Percentiles rank a stretch among this genome's conserved stretches.
These are phyloP conservation scores for Solanum etuberosum DNA, from an alignment of 257 asterid genomes.

Conservation along the genomic window DNA sequence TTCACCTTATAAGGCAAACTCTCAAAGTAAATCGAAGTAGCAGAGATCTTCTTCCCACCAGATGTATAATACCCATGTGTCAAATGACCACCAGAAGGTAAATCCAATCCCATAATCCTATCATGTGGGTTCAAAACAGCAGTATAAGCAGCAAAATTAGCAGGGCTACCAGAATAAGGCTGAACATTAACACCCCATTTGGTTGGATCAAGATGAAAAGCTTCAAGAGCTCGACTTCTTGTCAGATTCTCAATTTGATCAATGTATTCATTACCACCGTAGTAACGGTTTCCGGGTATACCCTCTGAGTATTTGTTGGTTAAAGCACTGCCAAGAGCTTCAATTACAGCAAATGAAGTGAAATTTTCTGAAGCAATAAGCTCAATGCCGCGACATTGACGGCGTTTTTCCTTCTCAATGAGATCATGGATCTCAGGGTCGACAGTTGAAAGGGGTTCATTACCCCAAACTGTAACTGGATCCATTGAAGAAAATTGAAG, in stretches of 20 bases:
- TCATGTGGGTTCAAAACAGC: conserved; percentile 74
- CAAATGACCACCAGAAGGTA: conserved; percentile 80
- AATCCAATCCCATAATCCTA: conserved; percentile 73
- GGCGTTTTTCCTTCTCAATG: conserved; percentile 34
- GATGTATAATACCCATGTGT: conserved; percentile 74
- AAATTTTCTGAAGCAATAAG: conserved; percentile 72
- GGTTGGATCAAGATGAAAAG: conserved; percentile 31
- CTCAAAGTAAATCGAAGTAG: conserved; percentile 84
- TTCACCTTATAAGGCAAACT: conserved; percentile 88
- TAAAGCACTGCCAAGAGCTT: conserved; percentile 93
- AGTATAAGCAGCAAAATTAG: conserved; percentile 74
- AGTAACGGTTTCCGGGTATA: conserved; percentile 56
- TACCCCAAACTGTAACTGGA: conserved; percentile 35
- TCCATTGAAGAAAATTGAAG: conserved; percentile 15
- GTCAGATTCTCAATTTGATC: conserved; percentile 36
- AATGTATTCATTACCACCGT: conserved; percentile 36
- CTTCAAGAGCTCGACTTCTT: conserved; percentile 29
- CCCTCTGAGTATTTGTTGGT: conserved; percentile 97
- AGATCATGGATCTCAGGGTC: conserved; percentile 41
- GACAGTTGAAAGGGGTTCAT: conserved; percentile 19
- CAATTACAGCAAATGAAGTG: conserved; percentile 86
- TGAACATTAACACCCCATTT: conserved; percentile 47
- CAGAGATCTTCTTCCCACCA: conserved; percentile 86
- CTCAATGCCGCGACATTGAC: conserved; percentile 40
- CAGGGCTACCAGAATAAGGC: conserved; percentile 37